phyloP scores from a whole-genome alignment of 345 rosid species.

The Populus deltoides region DNA sequence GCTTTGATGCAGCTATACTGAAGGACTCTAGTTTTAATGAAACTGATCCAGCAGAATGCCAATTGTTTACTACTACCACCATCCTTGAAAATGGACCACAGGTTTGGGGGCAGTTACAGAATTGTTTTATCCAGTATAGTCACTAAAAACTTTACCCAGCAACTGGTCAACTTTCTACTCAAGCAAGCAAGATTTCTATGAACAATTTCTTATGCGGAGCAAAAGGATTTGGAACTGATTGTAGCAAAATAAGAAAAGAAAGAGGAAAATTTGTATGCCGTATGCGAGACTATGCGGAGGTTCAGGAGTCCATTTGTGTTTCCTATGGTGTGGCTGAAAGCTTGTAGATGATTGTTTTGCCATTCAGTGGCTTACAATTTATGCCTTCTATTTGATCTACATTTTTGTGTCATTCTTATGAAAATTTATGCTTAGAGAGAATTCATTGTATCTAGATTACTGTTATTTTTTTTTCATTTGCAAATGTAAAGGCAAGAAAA shows the following conservation, averaged over 20 bases:
- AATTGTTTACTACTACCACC: conserved; percentile 80
- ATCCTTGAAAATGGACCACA: conserved; percentile 80
- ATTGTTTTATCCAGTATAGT: conserved; percentile 1
- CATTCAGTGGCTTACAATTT: background rate
- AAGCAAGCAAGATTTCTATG: background rate
- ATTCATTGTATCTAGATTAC: background rate
- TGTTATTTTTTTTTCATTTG: too few species aligned
- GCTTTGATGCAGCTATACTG: conserved; percentile 58
- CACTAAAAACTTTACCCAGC: background rate
- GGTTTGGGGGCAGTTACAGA: conserved; percentile 35
- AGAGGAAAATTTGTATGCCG: background rate
- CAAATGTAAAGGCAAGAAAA: background rate
- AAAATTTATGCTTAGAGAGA: background rate
- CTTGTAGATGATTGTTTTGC: background rate
- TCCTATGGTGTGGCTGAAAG: background rate
- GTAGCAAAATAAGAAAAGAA: background rate
- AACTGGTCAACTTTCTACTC: background rate
- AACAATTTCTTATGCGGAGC: background rate
- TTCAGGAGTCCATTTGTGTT: background rate
- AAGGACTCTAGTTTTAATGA: conserved; percentile 83
- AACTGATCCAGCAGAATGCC: conserved; percentile 89
- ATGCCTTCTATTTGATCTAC: background rate
- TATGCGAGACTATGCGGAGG: background rate
- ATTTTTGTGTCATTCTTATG: background rate
- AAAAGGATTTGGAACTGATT: background rate